Percentiles rank a stretch among this genome's conserved stretches.
These are phyloP conservation scores for Starmerella asiatica DNA, from an alignment of 805 yeast genomes.

Conservation along the genomic window DNA sequence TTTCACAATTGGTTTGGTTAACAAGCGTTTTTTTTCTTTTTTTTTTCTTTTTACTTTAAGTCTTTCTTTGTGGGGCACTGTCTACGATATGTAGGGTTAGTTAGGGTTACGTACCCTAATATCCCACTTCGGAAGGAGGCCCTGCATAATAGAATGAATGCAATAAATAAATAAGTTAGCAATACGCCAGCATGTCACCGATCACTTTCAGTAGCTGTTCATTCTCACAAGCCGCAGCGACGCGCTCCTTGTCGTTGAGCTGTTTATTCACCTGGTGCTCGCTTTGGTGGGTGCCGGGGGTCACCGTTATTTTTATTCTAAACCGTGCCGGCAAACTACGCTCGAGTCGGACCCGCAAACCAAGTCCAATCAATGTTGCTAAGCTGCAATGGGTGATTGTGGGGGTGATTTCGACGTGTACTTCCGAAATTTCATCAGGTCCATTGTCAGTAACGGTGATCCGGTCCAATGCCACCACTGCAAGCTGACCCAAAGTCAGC, in stretches of 20 bases:
- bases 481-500: constrained; percentile 78
- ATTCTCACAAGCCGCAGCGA: constrained; percentile 97
- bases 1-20: too few species aligned
- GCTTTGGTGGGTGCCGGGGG: constrained; percentile 90
- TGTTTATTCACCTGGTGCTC: constrained; percentile 94
- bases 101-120: too few species aligned
- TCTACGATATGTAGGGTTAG: too few species aligned
- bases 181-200: constrained; percentile 79
- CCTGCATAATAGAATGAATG: too few species aligned
- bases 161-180: constrained; percentile 26
- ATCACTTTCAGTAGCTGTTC: constrained; percentile 84
- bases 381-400: constrained; percentile 95
- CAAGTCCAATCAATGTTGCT: constrained; percentile 90
- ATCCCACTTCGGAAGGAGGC: too few species aligned
- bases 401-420: constrained; percentile 78
- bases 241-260: constrained; percentile 91
- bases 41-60: too few species aligned
- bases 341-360: constrained; percentile 82
- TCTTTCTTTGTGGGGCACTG: too few species aligned
- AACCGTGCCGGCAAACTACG: constrained; percentile 76
- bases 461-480: constrained; percentile 78
- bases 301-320: constrained; percentile 63
- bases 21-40: too few species aligned
- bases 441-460: constrained; percentile 55
- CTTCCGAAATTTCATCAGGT: constrained; percentile 48